These are phyloP conservation scores for Trypanosoma conorhini DNA, from an alignment of 208 protist genomes.

Conservation along the genomic window DNA sequence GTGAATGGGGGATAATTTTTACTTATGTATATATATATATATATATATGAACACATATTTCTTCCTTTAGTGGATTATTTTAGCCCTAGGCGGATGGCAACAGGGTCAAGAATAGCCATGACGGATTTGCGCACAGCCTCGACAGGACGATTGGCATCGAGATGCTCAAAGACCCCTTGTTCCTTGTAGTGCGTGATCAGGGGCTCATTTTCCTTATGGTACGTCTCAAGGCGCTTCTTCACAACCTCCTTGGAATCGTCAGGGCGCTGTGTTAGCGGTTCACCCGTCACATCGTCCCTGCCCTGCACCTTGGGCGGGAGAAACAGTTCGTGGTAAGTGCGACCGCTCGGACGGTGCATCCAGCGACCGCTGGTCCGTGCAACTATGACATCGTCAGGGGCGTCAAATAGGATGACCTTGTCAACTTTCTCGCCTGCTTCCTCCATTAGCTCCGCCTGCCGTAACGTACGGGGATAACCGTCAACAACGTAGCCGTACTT, in stretches of 20 bases:
- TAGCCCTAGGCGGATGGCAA: conserved; percentile 48
- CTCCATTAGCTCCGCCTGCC: conserved; percentile 94
- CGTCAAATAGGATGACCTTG: conserved; percentile 90
- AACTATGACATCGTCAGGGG: conserved; percentile 92
- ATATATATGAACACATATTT: not conserved
- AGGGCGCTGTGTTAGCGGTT: conserved; percentile 90
- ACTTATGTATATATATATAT: not conserved
- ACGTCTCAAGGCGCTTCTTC: conserved; percentile 87
- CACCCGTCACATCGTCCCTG: conserved; percentile 94
- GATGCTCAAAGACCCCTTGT: conserved; percentile 54
- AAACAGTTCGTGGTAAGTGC: conserved; percentile 94
- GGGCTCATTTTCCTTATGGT: conserved; percentile 81
- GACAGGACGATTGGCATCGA: conserved; percentile 79
- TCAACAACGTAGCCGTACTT: conserved; percentile 94
- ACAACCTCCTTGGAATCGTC: conserved; percentile 94
- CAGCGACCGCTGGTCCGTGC: conserved; percentile 89
- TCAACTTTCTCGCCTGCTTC: conserved; percentile 75
- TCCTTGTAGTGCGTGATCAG: conserved; percentile 87
- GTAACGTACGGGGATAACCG: conserved; percentile 93
- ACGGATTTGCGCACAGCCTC: conserved; percentile 68
- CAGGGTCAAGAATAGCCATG: conserved; percentile 64
- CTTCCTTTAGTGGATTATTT: conserved; percentile 2
- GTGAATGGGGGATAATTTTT: not conserved
- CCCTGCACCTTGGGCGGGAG: conserved; percentile 83
- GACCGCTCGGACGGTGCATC: conserved; percentile 92